A percentile compares a stretch with the other conserved stretches of the same genome.
phyloP scores from a whole-genome alignment of 257 asterid species.

The Fraxinus pennsylvanica region DNA sequence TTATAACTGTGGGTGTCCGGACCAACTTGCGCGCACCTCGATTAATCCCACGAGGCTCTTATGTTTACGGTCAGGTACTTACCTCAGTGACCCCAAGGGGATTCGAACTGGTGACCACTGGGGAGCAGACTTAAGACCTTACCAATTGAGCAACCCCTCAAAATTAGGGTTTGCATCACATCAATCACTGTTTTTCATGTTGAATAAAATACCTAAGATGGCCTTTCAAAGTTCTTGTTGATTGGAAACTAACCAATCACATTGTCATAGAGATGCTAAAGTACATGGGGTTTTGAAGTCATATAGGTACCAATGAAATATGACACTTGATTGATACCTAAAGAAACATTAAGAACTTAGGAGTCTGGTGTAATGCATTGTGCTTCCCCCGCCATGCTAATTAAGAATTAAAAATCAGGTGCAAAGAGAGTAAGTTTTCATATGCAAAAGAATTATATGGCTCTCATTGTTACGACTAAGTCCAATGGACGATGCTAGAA shows the following conservation, averaged over 20 bases:
- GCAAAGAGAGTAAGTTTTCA: not conserved
- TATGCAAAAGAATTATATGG: constrained; percentile 13
- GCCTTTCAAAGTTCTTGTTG: constrained; percentile 8
- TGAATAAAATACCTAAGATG: not conserved
- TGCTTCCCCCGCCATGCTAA: not conserved
- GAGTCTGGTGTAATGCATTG: not conserved
- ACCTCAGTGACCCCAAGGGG: too few species aligned
- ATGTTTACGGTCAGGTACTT: too few species aligned
- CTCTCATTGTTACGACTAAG: constrained; percentile 1
- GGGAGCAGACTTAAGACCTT: too few species aligned
- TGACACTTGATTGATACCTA: not conserved
- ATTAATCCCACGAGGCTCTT: too few species aligned
- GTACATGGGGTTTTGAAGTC: constrained; percentile 3
- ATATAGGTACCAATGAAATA: constrained; percentile 18
- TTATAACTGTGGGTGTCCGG: too few species aligned
- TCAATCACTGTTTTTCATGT: not conserved
- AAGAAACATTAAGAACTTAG: constrained; percentile 13
- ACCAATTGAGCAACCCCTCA: too few species aligned
- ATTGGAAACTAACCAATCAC: constrained; percentile 16
- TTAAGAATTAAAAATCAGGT: not conserved
- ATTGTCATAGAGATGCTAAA: constrained; percentile 1
- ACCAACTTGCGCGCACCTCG: too few species aligned
- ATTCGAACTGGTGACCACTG: too few species aligned
- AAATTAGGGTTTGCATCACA: not conserved
- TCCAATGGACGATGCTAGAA: not conserved